Percentiles rank a stretch among this genome's conserved stretches.
Evolutionary conservation across 345 rosid species (phyloP).

Genomic region (Cardamine chenopodiifolia): DNA sequence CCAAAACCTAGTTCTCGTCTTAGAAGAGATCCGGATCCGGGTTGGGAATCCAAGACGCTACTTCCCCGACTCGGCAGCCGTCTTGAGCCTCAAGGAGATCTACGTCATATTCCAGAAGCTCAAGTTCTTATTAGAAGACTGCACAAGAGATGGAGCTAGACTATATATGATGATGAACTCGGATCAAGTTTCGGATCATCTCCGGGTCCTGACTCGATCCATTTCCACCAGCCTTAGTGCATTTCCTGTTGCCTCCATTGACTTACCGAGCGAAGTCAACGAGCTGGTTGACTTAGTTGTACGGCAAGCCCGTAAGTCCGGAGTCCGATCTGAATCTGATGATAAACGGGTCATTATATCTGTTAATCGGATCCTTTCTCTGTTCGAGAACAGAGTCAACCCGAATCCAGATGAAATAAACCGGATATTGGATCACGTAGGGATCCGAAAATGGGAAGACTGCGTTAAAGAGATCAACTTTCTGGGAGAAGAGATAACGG

Average conservation of each 20-base stretch:
- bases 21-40: constrained; percentile 60
- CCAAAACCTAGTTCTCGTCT: constrained; percentile 55
- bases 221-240: constrained; percentile 61
- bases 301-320: constrained; percentile 58
- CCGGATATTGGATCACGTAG: constrained; percentile 56
- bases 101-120: constrained; percentile 71
- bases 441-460: constrained; percentile 61
- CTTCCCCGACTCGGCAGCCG: constrained; percentile 43
- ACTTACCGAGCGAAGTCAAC: constrained; percentile 62
- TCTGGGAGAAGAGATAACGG: constrained; percentile 56
- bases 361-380: constrained; percentile 41
- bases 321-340: constrained; percentile 48
- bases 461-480: constrained; percentile 63
- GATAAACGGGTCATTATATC: constrained; percentile 49
- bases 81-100: constrained; percentile 63
- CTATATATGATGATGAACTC: constrained; percentile 64
- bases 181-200: constrained; percentile 52
- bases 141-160: constrained; percentile 64
- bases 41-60: constrained; percentile 31
- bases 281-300: constrained; percentile 68
- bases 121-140: constrained; percentile 70
- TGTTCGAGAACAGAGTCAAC: constrained; percentile 57
- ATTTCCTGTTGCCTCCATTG: constrained; percentile 55
- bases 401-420: constrained; percentile 50
- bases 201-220: constrained; percentile 49